phyloP scores from a whole-genome alignment of 225 moss, liverwort and hornwort genomes.

The Marchantia polymorpha region DNA sequence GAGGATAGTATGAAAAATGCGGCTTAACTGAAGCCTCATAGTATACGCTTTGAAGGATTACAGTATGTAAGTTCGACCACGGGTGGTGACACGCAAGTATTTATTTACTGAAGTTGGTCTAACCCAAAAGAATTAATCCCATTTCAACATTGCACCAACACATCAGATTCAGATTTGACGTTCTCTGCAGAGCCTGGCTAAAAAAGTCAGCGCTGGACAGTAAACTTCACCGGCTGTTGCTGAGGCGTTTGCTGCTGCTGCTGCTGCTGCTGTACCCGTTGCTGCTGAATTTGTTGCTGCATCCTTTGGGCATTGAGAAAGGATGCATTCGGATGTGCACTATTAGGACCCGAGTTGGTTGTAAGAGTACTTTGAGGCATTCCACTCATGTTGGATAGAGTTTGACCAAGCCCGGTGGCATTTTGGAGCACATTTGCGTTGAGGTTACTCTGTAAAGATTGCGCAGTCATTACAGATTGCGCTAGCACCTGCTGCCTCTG shows the following conservation, averaged over 20 bases:
- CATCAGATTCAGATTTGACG: neutral
- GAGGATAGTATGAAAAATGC: no score
- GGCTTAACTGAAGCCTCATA: no score
- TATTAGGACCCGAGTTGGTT: conserved; percentile 39
- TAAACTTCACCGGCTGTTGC: conserved; percentile 23
- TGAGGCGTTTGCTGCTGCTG: conserved; percentile 21
- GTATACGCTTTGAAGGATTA: no score
- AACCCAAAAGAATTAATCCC: no score
- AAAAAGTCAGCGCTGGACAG: neutral
- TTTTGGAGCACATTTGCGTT: conserved; percentile 40
- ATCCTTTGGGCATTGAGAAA: conserved; percentile 49
- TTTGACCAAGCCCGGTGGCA: conserved; percentile 51
- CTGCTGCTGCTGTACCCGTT: conserved; percentile 26
- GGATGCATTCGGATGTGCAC: conserved; percentile 41
- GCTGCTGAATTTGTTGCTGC: conserved; percentile 26
- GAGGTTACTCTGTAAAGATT: conserved; percentile 40
- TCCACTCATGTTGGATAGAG: conserved; percentile 30
- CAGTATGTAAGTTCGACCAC: no score
- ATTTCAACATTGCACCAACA: no score
- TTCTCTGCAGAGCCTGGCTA: neutral
- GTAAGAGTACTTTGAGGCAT: conserved; percentile 48
- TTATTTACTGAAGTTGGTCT: no score
- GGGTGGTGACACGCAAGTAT: no score
- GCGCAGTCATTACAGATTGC: no score
- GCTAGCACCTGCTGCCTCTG: conserved; percentile 41